Percentiles rank a stretch among this genome's conserved stretches.
phyloP scores from a whole-genome alignment of 495 filamentous ascomycete genomes.

The Achaetomiella virescens region DNA sequence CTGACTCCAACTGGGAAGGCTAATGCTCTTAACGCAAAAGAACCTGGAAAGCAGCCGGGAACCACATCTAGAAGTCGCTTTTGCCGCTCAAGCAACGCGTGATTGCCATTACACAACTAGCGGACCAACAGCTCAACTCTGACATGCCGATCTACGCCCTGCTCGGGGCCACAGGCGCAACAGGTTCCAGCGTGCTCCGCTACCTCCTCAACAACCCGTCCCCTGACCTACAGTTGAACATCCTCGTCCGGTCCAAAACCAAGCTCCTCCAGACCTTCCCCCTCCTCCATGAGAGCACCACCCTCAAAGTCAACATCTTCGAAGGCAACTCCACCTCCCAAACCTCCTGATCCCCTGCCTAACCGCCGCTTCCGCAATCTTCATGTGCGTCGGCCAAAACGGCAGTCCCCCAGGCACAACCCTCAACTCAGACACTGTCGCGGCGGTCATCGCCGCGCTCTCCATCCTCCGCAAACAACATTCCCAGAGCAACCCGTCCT shows the following conservation, averaged over 20 bases:
- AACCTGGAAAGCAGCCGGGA: too few relatives aligned
- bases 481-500: too few relatives aligned
- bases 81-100: too few relatives aligned
- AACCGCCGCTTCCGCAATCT: neutral
- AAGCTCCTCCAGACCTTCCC: neutral
- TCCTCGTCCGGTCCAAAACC: neutral
- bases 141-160: neutral
- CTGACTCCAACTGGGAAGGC: too few relatives aligned
- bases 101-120: too few relatives aligned
- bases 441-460: neutral
- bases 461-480: neutral
- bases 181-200: neutral
- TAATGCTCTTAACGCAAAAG: too few relatives aligned
- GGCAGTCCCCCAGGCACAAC: neutral
- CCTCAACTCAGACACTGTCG: neutral
- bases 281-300: neutral
- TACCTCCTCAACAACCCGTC: neutral
- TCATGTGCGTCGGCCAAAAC: neutral
- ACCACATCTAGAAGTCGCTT: too few relatives aligned
- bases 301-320: neutral
- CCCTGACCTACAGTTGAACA: neutral
- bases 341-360: neutral
- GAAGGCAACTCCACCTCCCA: neutral
- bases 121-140: too few relatives aligned
- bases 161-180: neutral